phyloP scores from a whole-genome alignment of 2,329 filamentous ascomycete genomes.

The Chrysoporthe cubensis region DNA sequence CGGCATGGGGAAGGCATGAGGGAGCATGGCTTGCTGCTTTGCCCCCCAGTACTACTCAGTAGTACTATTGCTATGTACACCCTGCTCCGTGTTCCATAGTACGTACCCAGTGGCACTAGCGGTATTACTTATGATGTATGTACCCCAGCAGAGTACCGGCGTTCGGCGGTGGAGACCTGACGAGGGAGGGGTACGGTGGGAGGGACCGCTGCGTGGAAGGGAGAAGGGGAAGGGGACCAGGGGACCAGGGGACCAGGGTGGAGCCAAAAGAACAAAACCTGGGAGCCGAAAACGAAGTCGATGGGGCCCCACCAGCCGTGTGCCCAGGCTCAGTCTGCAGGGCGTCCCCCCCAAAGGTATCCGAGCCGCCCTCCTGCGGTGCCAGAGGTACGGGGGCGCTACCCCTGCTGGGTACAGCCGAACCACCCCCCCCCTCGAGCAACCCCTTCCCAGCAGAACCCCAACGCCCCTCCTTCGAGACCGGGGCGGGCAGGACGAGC shows the following conservation, averaged over 20 bases:
- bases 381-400: background rate
- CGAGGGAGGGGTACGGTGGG: too few relatives aligned
- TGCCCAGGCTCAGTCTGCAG: too few relatives aligned
- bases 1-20: too few relatives aligned
- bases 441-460: conserved; percentile 7
- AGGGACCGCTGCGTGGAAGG: background rate
- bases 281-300: background rate
- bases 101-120: too few relatives aligned
- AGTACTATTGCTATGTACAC: too few relatives aligned
- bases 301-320: too few relatives aligned
- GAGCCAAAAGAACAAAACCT: background rate
- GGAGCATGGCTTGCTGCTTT: too few relatives aligned
- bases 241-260: background rate
- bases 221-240: background rate
- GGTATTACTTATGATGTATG: too few relatives aligned
- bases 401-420: background rate
- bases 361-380: background rate
- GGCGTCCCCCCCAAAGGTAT: background rate
- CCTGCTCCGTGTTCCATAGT: too few relatives aligned
- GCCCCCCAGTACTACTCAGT: too few relatives aligned
- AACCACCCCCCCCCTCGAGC: background rate
- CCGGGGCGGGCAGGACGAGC: background rate
- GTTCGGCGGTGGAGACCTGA: too few relatives aligned
- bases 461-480: conserved; percentile 2
- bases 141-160: too few relatives aligned